Percentiles rank a stretch among this genome's conserved stretches.
These are phyloP conservation scores for Lactifluus rugatus DNA, from an alignment of 768 basidiomycete species.

Conservation along the genomic window DNA sequence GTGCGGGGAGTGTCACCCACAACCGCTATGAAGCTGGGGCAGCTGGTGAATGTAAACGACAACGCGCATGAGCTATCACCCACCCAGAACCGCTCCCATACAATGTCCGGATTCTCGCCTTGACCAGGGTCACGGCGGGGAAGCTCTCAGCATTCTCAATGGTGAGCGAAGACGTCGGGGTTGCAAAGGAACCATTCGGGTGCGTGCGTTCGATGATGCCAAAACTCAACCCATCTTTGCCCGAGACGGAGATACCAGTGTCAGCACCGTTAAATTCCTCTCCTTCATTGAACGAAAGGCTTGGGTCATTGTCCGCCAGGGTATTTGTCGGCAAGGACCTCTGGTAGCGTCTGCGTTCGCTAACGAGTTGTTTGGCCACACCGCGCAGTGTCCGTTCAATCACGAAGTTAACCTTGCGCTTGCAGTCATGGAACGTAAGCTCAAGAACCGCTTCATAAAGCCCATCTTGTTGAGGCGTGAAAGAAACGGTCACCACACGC, in stretches of 20 bases:
- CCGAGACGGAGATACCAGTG: constrained; percentile 29
- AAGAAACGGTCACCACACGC: background rate
- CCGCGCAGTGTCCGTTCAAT: constrained; percentile 3
- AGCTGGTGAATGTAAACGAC: background rate
- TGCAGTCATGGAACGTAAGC: constrained; percentile 1
- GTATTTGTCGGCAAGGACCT: too few species aligned
- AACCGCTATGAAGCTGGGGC: background rate
- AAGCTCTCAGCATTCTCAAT: constrained; percentile 8
- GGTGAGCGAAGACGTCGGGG: constrained; percentile 9
- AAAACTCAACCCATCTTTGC: constrained; percentile 36
- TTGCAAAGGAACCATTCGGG: constrained; percentile 21
- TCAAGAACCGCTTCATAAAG: constrained; percentile 7
- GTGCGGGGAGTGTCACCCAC: background rate
- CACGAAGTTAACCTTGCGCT: background rate
- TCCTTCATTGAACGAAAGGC: background rate
- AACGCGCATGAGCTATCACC: background rate
- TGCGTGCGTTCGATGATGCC: constrained; percentile 36
- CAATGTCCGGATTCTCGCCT: background rate
- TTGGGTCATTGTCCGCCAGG: too few species aligned
- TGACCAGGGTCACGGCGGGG: constrained; percentile 12
- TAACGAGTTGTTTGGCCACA: background rate
- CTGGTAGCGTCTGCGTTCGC: too few species aligned
- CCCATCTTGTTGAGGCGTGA: constrained; percentile 5
- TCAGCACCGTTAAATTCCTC: constrained; percentile 38
- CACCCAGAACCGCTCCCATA: constrained; percentile 4